Percentiles rank a stretch among this genome's conserved stretches.
phyloP scores from a whole-genome alignment of 139 green algal genomes.

The Volvox africanus region DNA sequence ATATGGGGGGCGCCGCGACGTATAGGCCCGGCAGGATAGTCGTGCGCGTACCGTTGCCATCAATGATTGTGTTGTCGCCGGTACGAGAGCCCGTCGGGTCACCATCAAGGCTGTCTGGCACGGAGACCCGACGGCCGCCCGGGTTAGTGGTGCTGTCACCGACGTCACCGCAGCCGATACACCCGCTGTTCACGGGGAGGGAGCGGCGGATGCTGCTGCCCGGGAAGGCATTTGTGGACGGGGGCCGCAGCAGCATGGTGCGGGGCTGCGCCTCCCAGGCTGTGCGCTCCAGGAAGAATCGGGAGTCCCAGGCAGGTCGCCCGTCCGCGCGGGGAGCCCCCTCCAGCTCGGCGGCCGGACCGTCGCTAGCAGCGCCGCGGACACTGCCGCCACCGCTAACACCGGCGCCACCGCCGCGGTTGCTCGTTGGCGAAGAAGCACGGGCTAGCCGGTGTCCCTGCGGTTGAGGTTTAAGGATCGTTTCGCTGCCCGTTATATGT shows the following conservation, averaged over 20 bases:
- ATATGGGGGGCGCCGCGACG: not conserved
- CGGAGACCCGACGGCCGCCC: not conserved
- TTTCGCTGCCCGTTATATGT: too few relatives aligned
- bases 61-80: not conserved
- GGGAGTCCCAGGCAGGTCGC: not conserved
- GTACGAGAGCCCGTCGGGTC: not conserved
- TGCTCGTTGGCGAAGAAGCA: not conserved
- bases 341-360: not conserved
- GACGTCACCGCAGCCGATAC: not conserved
- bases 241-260: conserved; percentile 22
- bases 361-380: not conserved
- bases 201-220: not conserved
- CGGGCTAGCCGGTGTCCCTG: not conserved
- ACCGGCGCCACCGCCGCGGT: not conserved
- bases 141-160: not conserved
- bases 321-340: conserved; percentile 1
- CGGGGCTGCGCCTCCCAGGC: conserved; percentile 16
- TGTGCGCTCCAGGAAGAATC: not conserved
- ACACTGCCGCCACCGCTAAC: not conserved
- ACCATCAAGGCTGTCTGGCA: not conserved
- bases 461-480: not conserved
- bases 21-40: conserved; percentile 14
- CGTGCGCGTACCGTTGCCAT: not conserved
- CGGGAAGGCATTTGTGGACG: conserved; percentile 9
- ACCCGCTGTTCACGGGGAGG: not conserved